Conservation (phyloP, 208 protist genomes). For the Trypanosoma avium region DNA sequence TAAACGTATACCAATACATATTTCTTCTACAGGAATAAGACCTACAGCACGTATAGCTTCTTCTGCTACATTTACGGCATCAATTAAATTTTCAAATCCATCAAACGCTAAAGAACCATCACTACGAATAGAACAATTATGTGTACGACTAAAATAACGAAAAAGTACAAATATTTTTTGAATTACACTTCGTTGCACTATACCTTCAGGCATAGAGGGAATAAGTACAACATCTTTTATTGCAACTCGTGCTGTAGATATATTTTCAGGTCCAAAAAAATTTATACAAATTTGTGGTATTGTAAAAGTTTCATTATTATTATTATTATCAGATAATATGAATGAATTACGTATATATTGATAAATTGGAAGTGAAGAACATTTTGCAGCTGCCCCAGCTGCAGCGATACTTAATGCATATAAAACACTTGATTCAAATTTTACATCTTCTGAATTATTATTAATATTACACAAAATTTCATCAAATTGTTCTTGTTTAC, state of each 20-base stretch:
- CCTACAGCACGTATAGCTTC: slow-evolving; percentile 38
- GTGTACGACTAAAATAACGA: slow-evolving; percentile 13
- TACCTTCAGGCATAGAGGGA: slow-evolving; percentile 17
- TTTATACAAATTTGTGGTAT: slow-evolving; percentile 38
- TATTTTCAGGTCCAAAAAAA: slow-evolving; percentile 35
- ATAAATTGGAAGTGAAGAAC: slow-evolving; percentile 35
- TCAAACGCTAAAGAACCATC: slow-evolving; percentile 50
- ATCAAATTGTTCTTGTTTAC: slow-evolving; percentile 15
- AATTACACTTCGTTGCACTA: slow-evolving; percentile 19
- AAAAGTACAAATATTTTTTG: slow-evolving; percentile 27
- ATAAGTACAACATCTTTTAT: slow-evolving; percentile 22
- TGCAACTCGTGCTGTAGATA: slow-evolving; percentile 8
- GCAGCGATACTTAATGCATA: slow-evolving; percentile 63
- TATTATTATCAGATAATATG: not conserved
- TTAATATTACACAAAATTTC: not conserved
- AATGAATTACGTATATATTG: slow-evolving; percentile 25
- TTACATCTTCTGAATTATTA: not conserved
- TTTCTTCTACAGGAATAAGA: slow-evolving; percentile 33
- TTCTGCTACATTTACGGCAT: slow-evolving; percentile 33
- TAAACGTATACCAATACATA: slow-evolving; percentile 46
- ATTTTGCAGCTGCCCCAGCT: slow-evolving; percentile 41
- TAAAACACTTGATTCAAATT: slow-evolving; percentile 9
- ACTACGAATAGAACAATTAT: slow-evolving; percentile 11
- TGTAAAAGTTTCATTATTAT: slow-evolving; percentile 15
- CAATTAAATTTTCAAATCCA: slow-evolving; percentile 45